These are phyloP conservation scores for Apostasia ramifera DNA, from an alignment of 106 monocot species.

Conservation along the genomic window DNA sequence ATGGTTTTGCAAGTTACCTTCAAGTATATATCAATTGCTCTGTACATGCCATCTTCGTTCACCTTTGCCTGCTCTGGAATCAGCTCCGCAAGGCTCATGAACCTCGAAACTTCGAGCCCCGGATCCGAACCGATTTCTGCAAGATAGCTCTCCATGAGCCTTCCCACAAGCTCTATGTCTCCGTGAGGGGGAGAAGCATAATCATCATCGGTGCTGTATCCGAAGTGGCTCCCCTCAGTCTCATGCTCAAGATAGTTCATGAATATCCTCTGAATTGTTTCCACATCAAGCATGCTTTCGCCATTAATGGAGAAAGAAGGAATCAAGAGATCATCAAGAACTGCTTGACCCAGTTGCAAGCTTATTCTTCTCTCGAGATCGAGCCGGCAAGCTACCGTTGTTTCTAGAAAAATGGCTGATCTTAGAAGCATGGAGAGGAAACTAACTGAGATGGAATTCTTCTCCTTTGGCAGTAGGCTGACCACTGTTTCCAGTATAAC, in stretches of 20 bases:
- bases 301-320: conserved; percentile 48
- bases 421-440: conserved; percentile 78
- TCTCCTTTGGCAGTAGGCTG: conserved; percentile 62
- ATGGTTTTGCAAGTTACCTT: conserved; percentile 36
- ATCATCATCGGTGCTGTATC: conserved; percentile 33
- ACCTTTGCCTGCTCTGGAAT: conserved; percentile 61
- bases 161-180: conserved; percentile 54
- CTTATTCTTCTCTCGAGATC: conserved; percentile 80
- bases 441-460: conserved; percentile 76
- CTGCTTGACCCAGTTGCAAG: conserved; percentile 68
- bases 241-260: conserved; percentile 59
- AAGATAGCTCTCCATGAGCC: conserved; percentile 80
- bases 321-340: conserved; percentile 73
- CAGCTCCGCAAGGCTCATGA: conserved; percentile 64
- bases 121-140: conserved; percentile 77
- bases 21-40: conserved; percentile 87
- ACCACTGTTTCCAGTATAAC: conserved; percentile 78
- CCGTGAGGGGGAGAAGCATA: conserved; percentile 22
- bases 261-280: conserved; percentile 69
- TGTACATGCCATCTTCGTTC: conserved; percentile 86
- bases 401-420: conserved; percentile 65
- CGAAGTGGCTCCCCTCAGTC: conserved; percentile 16
- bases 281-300: conserved; percentile 57
- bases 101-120: conserved; percentile 44
- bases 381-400: conserved; percentile 78